Evolutionary conservation across 768 basidiomycete genomes (phyloP).

Genomic region (Phanerochaete carnosa): DNA sequence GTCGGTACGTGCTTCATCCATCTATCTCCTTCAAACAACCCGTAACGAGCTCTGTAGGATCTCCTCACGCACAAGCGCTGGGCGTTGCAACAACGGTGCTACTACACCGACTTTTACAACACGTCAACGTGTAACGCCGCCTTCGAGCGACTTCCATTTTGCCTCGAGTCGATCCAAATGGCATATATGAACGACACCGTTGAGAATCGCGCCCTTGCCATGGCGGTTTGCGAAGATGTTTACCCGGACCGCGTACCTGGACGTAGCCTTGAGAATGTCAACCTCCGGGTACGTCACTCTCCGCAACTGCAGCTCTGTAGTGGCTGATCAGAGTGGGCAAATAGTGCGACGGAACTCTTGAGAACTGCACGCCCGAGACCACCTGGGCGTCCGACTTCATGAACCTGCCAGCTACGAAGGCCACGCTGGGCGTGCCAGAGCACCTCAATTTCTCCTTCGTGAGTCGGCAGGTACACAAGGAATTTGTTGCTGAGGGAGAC

Average conservation of each 20-base stretch:
- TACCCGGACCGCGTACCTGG: not conserved
- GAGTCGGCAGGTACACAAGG: not conserved
- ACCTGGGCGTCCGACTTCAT: conserved; percentile 5
- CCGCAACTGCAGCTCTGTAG: too few relatives aligned
- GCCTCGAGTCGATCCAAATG: conserved; percentile 16
- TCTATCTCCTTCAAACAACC: not conserved
- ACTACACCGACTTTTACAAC: conserved; percentile 28
- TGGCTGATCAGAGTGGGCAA: not conserved
- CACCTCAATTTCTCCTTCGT: conserved; percentile 2
- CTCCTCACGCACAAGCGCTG: conserved; percentile 26
- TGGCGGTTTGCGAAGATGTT: conserved; percentile 14
- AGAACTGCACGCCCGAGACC: conserved; percentile 2
- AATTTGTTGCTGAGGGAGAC: conserved; percentile 5
- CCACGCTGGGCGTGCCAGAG: not conserved
- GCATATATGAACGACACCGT: conserved; percentile 15
- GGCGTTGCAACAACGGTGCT: conserved; percentile 29
- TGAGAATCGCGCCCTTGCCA: not conserved
- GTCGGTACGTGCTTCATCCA: conserved; percentile 5
- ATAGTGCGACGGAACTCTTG: conserved; percentile 9
- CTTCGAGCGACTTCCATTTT: conserved; percentile 22
- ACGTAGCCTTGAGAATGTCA: conserved; percentile 5
- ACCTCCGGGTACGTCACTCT: not conserved
- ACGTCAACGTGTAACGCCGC: conserved; percentile 25
- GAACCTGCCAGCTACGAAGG: not conserved
- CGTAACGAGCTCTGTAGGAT: conserved; percentile 19